These are phyloP conservation scores for Myxozyma monticola DNA, from an alignment of 805 yeast genomes.

Conservation along the genomic window DNA sequence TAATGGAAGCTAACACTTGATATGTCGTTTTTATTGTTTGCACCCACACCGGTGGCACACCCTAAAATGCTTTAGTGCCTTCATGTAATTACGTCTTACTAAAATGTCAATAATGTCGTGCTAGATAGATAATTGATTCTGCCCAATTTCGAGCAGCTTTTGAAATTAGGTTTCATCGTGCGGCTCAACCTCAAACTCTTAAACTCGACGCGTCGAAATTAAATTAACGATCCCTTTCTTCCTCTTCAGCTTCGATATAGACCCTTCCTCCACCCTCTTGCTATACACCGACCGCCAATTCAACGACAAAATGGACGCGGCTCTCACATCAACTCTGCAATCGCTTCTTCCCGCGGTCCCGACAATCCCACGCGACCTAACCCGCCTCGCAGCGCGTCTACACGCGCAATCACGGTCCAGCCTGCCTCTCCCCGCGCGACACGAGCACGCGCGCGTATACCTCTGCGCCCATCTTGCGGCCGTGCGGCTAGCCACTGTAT, in stretches of 20 bases:
- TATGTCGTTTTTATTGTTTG: no score
- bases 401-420: conserved; percentile 16
- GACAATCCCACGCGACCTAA: conserved; percentile 17
- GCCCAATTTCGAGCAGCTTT: no score
- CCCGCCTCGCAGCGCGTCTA: conserved; percentile 13
- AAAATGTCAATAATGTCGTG: no score
- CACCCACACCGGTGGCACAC: no score
- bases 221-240: not conserved
- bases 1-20: no score
- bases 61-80: no score
- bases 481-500: conserved; percentile 6
- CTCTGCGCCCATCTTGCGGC: conserved; percentile 25
- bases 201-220: not conserved
- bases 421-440: conserved; percentile 10
- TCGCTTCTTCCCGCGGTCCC: conserved; percentile 19
- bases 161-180: no score
- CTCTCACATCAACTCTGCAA: conserved; percentile 18
- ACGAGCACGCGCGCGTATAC: conserved; percentile 24
- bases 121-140: no score
- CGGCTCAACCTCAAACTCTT: not conserved
- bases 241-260: not conserved
- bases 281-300: no score
- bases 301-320: conserved; percentile 19
- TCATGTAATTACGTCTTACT: no score
- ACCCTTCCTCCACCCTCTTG: not conserved